Conservation (phyloP, 2,329 filamentous ascomycete species). For the Hymenoscyphus salicellus region DNA sequence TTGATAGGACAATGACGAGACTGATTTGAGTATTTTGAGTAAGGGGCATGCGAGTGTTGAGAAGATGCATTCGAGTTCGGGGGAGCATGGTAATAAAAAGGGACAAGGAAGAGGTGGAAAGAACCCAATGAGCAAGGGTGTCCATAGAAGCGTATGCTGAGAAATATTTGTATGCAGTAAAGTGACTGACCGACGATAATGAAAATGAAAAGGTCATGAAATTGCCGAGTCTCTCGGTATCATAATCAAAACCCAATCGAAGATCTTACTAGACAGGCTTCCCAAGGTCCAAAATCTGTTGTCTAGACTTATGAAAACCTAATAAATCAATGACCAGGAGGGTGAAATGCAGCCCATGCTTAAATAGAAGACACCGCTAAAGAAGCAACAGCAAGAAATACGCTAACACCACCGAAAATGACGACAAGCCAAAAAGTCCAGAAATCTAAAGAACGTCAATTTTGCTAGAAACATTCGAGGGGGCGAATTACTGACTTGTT, state of each 20-base stretch:
- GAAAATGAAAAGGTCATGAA: too few species aligned
- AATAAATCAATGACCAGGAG: not conserved
- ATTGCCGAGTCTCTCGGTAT: too few species aligned
- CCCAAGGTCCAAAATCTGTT: too few species aligned
- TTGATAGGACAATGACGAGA: constrained; percentile 27
- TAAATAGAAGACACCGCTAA: not conserved
- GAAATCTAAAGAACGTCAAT: not conserved
- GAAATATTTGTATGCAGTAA: not conserved
- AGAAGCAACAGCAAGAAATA: not conserved
- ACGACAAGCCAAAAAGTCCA: not conserved
- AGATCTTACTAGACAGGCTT: too few species aligned
- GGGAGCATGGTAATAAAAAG: constrained; percentile 14
- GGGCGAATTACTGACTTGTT: not conserved
- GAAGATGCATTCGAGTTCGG: constrained; percentile 38
- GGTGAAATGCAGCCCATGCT: not conserved
- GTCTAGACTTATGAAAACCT: too few species aligned
- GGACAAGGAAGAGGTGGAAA: constrained; percentile 37
- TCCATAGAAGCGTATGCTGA: constrained; percentile 49
- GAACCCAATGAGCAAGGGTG: constrained; percentile 45
- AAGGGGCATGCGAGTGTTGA: constrained; percentile 38
- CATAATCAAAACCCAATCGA: too few species aligned
- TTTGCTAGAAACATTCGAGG: not conserved
- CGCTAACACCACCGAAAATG: not conserved
- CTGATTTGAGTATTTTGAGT: constrained; percentile 44
- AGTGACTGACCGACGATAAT: not conserved